A percentile compares a stretch with the other conserved stretches of the same genome.
phyloP scores from a whole-genome alignment of 2,329 filamentous ascomycete species.

The Aspergillus sp. region DNA sequence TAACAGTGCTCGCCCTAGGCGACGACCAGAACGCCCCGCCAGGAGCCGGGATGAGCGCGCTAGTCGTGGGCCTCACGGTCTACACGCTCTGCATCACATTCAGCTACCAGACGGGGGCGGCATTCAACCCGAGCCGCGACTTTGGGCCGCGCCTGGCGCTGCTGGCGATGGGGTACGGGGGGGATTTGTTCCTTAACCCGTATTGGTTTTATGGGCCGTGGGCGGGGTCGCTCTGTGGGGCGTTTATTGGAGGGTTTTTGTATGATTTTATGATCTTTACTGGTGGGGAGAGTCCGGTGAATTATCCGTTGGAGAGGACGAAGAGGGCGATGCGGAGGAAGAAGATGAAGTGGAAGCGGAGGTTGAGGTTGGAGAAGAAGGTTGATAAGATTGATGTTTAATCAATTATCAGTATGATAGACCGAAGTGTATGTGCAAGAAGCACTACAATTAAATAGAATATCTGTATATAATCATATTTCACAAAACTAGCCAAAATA shows the following conservation, averaged over 20 bases:
- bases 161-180: conserved; percentile 46
- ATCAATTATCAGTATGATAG: not conserved
- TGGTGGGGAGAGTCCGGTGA: conserved; percentile 52
- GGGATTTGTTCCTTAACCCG: conserved; percentile 40
- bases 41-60: conserved; percentile 53
- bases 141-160: conserved; percentile 51
- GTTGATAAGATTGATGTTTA: not conserved
- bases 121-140: conserved; percentile 52
- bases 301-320: conserved; percentile 48
- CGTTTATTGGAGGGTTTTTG: conserved; percentile 47
- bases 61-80: conserved; percentile 49
- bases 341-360: conserved; percentile 28
- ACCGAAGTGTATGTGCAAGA: too few species aligned
- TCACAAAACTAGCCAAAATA: too few species aligned
- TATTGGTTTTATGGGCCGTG: conserved; percentile 52
- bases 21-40: conserved; percentile 50
- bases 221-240: conserved; percentile 39
- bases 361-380: conserved; percentile 25
- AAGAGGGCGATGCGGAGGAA: conserved; percentile 48
- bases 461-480: too few species aligned
- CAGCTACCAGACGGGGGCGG: conserved; percentile 49
- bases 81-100: conserved; percentile 37
- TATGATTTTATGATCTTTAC: conserved; percentile 55
- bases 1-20: conserved; percentile 47
- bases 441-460: too few species aligned